Percentiles rank a stretch among this genome's conserved stretches.
These are phyloP conservation scores for Neophaeococcomyces aloes DNA, from an alignment of 2,329 filamentous ascomycete species.

Conservation along the genomic window DNA sequence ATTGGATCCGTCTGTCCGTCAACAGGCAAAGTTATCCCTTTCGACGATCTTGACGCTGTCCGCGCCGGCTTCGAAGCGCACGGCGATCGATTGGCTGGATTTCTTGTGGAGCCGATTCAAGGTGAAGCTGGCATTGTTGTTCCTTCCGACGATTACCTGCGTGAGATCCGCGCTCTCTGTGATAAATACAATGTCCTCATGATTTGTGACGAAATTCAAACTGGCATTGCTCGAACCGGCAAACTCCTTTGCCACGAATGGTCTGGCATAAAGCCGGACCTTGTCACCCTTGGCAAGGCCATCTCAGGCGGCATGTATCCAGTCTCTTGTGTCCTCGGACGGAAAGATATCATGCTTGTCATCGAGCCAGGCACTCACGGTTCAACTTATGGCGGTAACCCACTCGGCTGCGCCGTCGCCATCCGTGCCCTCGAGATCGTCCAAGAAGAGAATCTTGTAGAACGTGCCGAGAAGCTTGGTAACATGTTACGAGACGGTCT, in stretches of 20 bases:
- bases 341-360: slow-evolving; percentile 87
- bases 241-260: slow-evolving; percentile 90
- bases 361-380: slow-evolving; percentile 95
- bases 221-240: slow-evolving; percentile 88
- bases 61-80: slow-evolving; percentile 69
- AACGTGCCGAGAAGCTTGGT: slow-evolving; percentile 70
- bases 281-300: slow-evolving; percentile 91
- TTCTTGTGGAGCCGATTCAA: slow-evolving; percentile 94
- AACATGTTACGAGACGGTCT: slow-evolving; percentile 74
- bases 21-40: slow-evolving; percentile 68
- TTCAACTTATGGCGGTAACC: slow-evolving; percentile 97
- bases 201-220: slow-evolving; percentile 98
- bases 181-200: slow-evolving; percentile 90
- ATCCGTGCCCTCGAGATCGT: slow-evolving; percentile 91
- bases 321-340: slow-evolving; percentile 83
- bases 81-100: slow-evolving; percentile 76
- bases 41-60: slow-evolving; percentile 74
- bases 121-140: slow-evolving; percentile 96
- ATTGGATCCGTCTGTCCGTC: slow-evolving; percentile 67
- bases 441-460: slow-evolving; percentile 78
- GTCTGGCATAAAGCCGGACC: slow-evolving; percentile 88
- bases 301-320: slow-evolving; percentile 98
- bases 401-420: slow-evolving; percentile 85
- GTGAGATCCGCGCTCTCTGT: slow-evolving; percentile 70
- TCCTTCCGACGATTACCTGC: slow-evolving; percentile 78